Evolutionary conservation across 176 grass and related monocot species (phyloP).

Genomic region (Pharus latifolius): DNA sequence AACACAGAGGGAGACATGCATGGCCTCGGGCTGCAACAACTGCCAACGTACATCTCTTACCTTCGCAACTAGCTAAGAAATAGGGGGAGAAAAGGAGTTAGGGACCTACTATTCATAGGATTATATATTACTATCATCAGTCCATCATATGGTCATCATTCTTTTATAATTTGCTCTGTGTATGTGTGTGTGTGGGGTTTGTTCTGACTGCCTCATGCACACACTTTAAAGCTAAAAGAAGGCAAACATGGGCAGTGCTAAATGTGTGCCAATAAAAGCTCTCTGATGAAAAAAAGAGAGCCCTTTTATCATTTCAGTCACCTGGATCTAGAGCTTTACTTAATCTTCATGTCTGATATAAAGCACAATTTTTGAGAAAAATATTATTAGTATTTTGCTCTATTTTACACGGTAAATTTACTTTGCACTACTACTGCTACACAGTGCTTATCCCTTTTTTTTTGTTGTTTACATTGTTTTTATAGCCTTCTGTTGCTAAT

Average conservation of each 20-base stretch:
- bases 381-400: too few species aligned
- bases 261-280: neutral
- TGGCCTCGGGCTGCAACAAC: too few species aligned
- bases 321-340: neutral
- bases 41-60: too few species aligned
- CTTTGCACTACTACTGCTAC: too few species aligned
- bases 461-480: too few species aligned
- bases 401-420: too few species aligned
- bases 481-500: too few species aligned
- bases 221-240: neutral
- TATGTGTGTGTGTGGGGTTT: neutral
- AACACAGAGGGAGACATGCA: too few species aligned
- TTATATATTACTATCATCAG: too few species aligned
- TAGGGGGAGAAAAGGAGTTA: neutral
- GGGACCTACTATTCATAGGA: too few species aligned
- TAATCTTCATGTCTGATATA: neutral
- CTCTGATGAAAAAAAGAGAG: neutral
- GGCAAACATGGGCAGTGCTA: neutral
- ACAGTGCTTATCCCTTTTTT: too few species aligned
- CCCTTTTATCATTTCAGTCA: neutral
- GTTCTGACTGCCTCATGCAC: neutral
- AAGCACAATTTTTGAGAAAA: too few species aligned
- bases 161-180: neutral
- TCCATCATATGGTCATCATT: conserved; percentile 28
- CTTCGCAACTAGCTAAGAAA: neutral